phyloP scores from a whole-genome alignment of 2,329 filamentous ascomycete genomes.

The Chrysoporthe austroafricana region DNA sequence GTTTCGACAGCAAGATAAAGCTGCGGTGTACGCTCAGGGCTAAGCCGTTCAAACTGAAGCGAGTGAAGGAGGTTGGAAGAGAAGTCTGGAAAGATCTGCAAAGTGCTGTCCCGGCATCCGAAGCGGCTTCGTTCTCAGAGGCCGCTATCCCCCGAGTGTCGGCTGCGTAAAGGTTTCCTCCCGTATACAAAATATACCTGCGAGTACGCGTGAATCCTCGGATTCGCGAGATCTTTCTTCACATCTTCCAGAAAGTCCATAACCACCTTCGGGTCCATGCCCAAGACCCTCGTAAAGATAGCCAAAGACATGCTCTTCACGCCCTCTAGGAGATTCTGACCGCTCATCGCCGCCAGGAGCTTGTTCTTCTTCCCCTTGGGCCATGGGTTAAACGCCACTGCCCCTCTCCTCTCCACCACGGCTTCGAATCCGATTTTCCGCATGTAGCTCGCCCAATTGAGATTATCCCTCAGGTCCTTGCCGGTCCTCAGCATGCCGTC shows the following conservation, averaged over 20 bases:
- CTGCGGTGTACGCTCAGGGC: too few species aligned
- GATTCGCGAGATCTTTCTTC: conserved; percentile 38
- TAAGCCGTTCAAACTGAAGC: too few species aligned
- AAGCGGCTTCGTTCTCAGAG: neutral
- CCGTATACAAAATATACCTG: conserved; percentile 36
- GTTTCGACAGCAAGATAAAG: too few species aligned
- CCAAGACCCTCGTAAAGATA: conserved; percentile 36
- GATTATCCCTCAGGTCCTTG: conserved; percentile 37
- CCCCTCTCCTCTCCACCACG: conserved; percentile 37
- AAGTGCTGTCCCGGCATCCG: too few species aligned
- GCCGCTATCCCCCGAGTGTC: neutral
- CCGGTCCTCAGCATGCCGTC: conserved; percentile 36
- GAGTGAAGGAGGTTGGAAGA: too few species aligned
- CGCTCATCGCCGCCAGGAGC: conserved; percentile 38
- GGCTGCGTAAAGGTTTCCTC: conserved; percentile 17
- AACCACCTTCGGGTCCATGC: conserved; percentile 36
- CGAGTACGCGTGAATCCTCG: conserved; percentile 39
- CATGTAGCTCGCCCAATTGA: conserved; percentile 36
- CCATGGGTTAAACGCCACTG: conserved; percentile 42
- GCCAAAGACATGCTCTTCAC: conserved; percentile 40
- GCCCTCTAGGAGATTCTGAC: conserved; percentile 37
- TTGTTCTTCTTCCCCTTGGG: conserved; percentile 41
- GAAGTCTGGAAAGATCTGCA: too few species aligned
- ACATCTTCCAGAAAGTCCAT: conserved; percentile 38
- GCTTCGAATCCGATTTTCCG: conserved; percentile 38